phyloP scores from a whole-genome alignment of 2,329 filamentous ascomycete species.

The Epichloe aotearoae region DNA sequence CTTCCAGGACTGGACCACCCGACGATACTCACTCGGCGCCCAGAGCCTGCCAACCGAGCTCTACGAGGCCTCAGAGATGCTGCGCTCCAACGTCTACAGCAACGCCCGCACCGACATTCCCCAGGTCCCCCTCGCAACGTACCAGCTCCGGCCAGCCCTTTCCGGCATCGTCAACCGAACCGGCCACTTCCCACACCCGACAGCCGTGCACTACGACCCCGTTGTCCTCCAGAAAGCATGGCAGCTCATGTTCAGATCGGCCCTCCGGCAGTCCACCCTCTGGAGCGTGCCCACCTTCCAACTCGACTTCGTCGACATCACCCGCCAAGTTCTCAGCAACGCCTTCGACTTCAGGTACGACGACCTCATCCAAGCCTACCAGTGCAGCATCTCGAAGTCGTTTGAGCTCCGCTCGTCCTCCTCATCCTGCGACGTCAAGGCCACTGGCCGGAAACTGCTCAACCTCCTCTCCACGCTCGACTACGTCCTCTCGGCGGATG shows the following conservation, averaged over 20 bases:
- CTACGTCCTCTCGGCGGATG: constrained; percentile 25
- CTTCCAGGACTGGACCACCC: constrained; percentile 31
- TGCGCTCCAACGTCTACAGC: constrained; percentile 33
- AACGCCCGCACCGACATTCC: constrained; percentile 30
- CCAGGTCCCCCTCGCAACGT: constrained; percentile 30
- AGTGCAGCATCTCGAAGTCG: constrained; percentile 9
- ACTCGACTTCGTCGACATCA: constrained; percentile 35
- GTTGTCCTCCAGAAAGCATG: constrained; percentile 23
- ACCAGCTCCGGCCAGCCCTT: constrained; percentile 30
- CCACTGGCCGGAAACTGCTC: constrained; percentile 17
- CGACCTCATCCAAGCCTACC: constrained; percentile 20
- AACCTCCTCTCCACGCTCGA: constrained; percentile 25
- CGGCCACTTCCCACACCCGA: constrained; percentile 24
- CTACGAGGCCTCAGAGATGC: constrained; percentile 31
- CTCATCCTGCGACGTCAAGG: constrained; percentile 1
- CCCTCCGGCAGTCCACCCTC: constrained; percentile 16
- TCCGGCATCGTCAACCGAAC: constrained; percentile 25
- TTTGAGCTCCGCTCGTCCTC: constrained; percentile 11
- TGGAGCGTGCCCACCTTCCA: constrained; percentile 28
- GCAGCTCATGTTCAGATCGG: constrained; percentile 24
- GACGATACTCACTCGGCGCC: constrained; percentile 23
- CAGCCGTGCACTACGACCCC: constrained; percentile 28
- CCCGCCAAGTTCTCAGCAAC: constrained; percentile 34
- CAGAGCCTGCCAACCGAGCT: constrained; percentile 16
- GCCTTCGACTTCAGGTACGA: constrained; percentile 27